Conservation (phyloP, 768 basidiomycete species). For the Melanogaster broomeanus region DNA sequence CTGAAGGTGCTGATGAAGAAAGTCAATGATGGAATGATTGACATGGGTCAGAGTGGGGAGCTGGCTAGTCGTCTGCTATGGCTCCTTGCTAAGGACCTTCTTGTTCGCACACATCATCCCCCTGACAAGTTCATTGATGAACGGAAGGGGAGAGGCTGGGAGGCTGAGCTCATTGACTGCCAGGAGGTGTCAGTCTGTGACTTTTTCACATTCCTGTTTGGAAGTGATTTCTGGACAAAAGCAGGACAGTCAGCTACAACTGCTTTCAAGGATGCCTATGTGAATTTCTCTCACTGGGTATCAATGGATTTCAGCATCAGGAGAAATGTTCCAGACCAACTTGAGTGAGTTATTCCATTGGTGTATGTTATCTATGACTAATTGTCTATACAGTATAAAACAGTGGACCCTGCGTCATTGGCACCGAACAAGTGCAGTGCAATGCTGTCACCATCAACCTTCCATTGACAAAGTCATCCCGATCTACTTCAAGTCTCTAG, state of each 20-base stretch:
- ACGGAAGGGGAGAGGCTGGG: neutral
- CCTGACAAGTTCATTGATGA: neutral
- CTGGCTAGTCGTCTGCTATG: slow-evolving; percentile 8
- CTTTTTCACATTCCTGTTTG: slow-evolving; percentile 8
- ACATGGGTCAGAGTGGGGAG: slow-evolving; percentile 7
- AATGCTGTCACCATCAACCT: slow-evolving; percentile 3
- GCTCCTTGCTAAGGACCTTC: slow-evolving; percentile 9
- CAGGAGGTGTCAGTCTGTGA: neutral
- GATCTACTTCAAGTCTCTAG: neutral
- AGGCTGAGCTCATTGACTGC: slow-evolving; percentile 4
- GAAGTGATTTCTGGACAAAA: neutral
- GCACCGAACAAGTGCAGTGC: slow-evolving; percentile 6
- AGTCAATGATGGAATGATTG: slow-evolving; percentile 5
- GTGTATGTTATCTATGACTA: neutral
- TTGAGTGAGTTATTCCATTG: neutral
- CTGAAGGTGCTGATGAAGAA: neutral
- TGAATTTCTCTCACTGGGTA: slow-evolving; percentile 14
- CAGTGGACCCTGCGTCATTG: slow-evolving; percentile 4
- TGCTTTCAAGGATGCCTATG: slow-evolving; percentile 1
- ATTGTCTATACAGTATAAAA: neutral
- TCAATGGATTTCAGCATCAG: neutral
- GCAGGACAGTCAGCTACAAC: neutral
- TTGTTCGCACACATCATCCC: neutral
- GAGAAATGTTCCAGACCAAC: neutral
- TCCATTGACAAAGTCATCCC: slow-evolving; percentile 7